phyloP scores from a whole-genome alignment of 108 stramenopile species.

The Stephanodiscus minutulus region DNA sequence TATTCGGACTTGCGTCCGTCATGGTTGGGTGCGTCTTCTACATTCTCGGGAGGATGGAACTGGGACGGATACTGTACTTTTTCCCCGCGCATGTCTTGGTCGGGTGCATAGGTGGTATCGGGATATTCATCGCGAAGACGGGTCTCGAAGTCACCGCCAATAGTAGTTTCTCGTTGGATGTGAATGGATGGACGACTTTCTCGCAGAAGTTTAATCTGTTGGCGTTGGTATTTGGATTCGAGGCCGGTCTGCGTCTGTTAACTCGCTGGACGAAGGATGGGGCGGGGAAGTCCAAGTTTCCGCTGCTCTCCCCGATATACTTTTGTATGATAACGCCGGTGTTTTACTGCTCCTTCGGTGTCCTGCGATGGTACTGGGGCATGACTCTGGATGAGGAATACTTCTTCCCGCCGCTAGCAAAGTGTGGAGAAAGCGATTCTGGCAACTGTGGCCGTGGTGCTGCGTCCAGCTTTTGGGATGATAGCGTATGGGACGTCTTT shows the following conservation, averaged over 20 bases:
- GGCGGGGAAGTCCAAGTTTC: constrained; percentile 57
- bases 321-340: constrained; percentile 79
- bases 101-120: too few relatives aligned
- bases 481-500: constrained; percentile 47
- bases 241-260: constrained; percentile 61
- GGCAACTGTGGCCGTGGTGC: too few relatives aligned
- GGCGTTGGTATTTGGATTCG: constrained; percentile 59
- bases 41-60: too few relatives aligned
- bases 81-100: too few relatives aligned
- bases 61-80: too few relatives aligned
- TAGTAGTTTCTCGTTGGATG: constrained; percentile 42
- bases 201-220: constrained; percentile 50
- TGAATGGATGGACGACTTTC: constrained; percentile 28
- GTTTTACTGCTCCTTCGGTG: constrained; percentile 57
- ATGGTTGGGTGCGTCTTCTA: too few relatives aligned
- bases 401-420: constrained; percentile 66
- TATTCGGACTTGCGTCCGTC: constrained; percentile 72
- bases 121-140: constrained; percentile 72
- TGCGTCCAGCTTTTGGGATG: too few relatives aligned
- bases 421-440: too few relatives aligned
- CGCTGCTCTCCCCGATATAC: constrained; percentile 77
- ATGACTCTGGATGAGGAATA: constrained; percentile 50
- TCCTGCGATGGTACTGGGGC: constrained; percentile 33
- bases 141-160: constrained; percentile 74
- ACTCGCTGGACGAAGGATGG: constrained; percentile 41